phyloP scores from a whole-genome alignment of 179 eudicot species.

The Nepenthes alata region DNA sequence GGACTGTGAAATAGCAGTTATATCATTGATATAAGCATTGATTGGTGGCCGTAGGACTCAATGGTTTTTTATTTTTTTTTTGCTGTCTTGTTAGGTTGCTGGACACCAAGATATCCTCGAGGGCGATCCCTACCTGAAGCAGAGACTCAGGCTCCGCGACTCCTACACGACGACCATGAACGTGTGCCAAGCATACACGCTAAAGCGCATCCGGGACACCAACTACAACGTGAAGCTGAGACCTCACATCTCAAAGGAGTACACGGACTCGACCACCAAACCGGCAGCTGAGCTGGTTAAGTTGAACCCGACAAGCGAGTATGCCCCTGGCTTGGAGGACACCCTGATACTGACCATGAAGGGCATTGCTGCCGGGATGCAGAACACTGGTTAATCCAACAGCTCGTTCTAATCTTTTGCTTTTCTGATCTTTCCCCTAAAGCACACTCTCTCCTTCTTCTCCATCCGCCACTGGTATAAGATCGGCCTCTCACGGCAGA shows the following conservation, averaged over 20 bases:
- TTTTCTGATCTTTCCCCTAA: too few species aligned
- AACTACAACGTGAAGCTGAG: conserved; percentile 41
- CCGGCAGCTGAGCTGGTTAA: conserved; percentile 55
- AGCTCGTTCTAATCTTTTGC: neutral
- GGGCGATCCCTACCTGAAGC: conserved; percentile 66
- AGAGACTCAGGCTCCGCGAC: conserved; percentile 57
- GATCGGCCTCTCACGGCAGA: too few species aligned
- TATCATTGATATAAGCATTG: too few species aligned
- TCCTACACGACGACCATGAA: conserved; percentile 65
- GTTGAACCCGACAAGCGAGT: conserved; percentile 72
- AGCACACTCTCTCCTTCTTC: too few species aligned
- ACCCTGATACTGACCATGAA: conserved; percentile 95
- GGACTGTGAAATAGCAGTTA: too few species aligned
- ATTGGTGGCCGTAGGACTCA: too few species aligned
- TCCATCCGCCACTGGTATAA: too few species aligned
- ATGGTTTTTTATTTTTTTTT: too few species aligned
- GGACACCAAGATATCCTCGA: conserved; percentile 65
- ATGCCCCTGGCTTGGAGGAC: conserved; percentile 92
- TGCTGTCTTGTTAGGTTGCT: conserved; percentile 34
- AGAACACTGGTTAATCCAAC: conserved; percentile 68
- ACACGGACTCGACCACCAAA: conserved; percentile 36
- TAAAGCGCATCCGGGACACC: conserved; percentile 64
- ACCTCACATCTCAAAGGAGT: conserved; percentile 62
- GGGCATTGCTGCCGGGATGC: conserved; percentile 98
- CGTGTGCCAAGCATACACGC: conserved; percentile 58